A percentile compares a stretch with the other conserved stretches of the same genome.
Evolutionary conservation across 2,329 filamentous ascomycete genomes (phyloP).

Genomic region (Alternaria sp.): DNA sequence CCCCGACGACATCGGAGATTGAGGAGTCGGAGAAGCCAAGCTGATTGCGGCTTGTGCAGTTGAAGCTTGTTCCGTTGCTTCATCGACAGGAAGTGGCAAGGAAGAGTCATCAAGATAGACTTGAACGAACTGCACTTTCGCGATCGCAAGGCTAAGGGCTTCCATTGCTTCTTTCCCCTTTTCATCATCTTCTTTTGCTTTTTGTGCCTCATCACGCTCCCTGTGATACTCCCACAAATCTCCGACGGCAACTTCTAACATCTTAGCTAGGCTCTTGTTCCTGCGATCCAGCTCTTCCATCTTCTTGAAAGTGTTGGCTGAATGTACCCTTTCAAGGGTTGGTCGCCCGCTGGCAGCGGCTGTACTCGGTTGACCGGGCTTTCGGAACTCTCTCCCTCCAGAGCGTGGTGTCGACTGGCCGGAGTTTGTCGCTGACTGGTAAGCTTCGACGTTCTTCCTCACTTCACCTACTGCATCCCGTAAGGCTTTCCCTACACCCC

Average conservation of each 20-base stretch:
- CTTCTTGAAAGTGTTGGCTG: conserved; percentile 37
- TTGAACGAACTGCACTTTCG: conserved; percentile 61
- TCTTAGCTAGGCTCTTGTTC: conserved; percentile 71
- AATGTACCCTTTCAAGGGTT: conserved; percentile 30
- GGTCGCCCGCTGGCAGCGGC: conserved; percentile 25
- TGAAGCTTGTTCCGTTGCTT: conserved; percentile 40
- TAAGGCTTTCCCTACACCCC: conserved; percentile 82
- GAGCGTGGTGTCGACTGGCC: conserved; percentile 45
- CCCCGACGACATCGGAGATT: conserved; percentile 28
- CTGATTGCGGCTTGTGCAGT: conserved; percentile 33
- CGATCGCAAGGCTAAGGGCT: conserved; percentile 58
- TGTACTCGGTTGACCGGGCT: conserved; percentile 39
- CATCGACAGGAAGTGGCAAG: conserved; percentile 54
- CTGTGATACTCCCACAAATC: conserved; percentile 70
- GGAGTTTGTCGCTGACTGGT: conserved; percentile 57
- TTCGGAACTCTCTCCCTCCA: conserved; percentile 47
- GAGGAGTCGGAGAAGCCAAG: conserved; percentile 28
- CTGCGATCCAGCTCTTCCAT: conserved; percentile 66
- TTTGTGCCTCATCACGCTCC: conserved; percentile 55
- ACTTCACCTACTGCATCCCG: conserved; percentile 85
- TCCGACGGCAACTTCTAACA: conserved; percentile 73
- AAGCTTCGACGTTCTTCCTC: conserved; percentile 74
- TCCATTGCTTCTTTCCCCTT: conserved; percentile 49
- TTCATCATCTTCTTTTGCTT: conserved; percentile 36
- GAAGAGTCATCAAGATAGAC: conserved; percentile 59